These are phyloP conservation scores for Claviceps humidiphila DNA, from an alignment of 2,329 filamentous ascomycete species.

Conservation along the genomic window DNA sequence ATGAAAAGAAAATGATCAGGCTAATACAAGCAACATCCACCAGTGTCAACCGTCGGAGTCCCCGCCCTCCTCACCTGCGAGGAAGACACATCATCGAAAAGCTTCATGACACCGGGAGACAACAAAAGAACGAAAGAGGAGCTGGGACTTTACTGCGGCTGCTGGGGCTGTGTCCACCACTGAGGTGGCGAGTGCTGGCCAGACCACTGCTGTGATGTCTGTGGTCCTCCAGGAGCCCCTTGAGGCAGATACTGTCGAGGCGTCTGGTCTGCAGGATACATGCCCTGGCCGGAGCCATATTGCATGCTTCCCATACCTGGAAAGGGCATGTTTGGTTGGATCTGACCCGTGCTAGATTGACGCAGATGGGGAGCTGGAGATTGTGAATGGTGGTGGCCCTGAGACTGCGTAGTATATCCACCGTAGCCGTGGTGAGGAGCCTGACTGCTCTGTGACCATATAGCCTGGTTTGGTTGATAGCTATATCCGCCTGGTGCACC, in stretches of 20 bases:
- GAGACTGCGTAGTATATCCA: slow-evolving; percentile 39
- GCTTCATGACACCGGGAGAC: not conserved
- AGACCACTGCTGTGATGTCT: slow-evolving; percentile 39
- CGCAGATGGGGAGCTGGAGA: slow-evolving; percentile 48
- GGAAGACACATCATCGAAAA: not conserved
- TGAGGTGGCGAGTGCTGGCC: slow-evolving; percentile 49
- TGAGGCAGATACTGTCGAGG: slow-evolving; percentile 57
- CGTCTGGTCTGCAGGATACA: slow-evolving; percentile 50
- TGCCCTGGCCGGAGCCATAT: slow-evolving; percentile 42
- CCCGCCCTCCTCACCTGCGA: not conserved
- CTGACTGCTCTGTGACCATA: slow-evolving; percentile 57
- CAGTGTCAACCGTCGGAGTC: not conserved
- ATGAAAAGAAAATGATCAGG: slow-evolving; percentile 12
- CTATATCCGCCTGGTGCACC: slow-evolving; percentile 47
- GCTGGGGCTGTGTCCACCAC: slow-evolving; percentile 41
- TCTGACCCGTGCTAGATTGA: slow-evolving; percentile 40
- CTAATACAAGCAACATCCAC: not conserved
- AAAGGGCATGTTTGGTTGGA: slow-evolving; percentile 48
- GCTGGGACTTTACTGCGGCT: slow-evolving; percentile 22
- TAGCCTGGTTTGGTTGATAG: slow-evolving; percentile 44
- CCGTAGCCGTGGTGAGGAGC: slow-evolving; percentile 44
- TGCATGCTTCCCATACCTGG: slow-evolving; percentile 48
- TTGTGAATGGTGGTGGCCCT: slow-evolving; percentile 37
- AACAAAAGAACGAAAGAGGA: not conserved
- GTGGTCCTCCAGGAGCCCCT: slow-evolving; percentile 35